Evolutionary conservation across 2,329 filamentous ascomycete genomes (phyloP).

Genomic region (Pseudogymnoascus verrucosus): DNA sequence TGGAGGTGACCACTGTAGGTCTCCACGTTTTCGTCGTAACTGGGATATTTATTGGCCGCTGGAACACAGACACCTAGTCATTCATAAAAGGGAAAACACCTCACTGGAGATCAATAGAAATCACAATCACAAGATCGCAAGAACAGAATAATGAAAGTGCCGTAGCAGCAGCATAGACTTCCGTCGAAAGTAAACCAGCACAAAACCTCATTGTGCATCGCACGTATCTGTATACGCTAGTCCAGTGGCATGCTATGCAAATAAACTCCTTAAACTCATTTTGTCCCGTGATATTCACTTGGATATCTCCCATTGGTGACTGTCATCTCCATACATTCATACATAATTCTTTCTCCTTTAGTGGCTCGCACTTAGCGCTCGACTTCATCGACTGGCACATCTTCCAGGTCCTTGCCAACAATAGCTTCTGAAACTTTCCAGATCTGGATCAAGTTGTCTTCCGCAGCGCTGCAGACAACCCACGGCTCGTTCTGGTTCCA

Average conservation of each 20-base stretch:
- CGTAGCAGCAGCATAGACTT: neutral
- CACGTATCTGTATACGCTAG: neutral
- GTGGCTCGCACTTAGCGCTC: conserved; percentile 40
- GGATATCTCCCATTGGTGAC: neutral
- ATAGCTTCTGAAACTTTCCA: conserved; percentile 83
- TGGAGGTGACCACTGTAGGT: neutral
- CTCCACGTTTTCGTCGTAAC: neutral
- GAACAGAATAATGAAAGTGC: neutral
- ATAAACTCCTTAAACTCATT: conserved; percentile 7
- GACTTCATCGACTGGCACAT: conserved; percentile 69
- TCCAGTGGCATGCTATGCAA: neutral
- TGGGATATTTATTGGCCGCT: neutral
- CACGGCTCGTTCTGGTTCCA: conserved; percentile 97
- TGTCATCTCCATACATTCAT: conserved; percentile 5
- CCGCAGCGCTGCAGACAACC: conserved; percentile 90
- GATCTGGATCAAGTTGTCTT: conserved; percentile 94
- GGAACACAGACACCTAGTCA: neutral
- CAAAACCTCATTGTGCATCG: neutral
- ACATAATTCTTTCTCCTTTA: neutral
- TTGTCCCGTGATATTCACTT: conserved; percentile 6
- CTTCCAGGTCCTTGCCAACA: conserved; percentile 67
- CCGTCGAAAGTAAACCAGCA: neutral
- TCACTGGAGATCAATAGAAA: neutral
- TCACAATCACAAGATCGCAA: neutral
- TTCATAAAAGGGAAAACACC: neutral